Conservation (phyloP, 106 monocot genomes). For the Dactylorhiza incarnata region DNA sequence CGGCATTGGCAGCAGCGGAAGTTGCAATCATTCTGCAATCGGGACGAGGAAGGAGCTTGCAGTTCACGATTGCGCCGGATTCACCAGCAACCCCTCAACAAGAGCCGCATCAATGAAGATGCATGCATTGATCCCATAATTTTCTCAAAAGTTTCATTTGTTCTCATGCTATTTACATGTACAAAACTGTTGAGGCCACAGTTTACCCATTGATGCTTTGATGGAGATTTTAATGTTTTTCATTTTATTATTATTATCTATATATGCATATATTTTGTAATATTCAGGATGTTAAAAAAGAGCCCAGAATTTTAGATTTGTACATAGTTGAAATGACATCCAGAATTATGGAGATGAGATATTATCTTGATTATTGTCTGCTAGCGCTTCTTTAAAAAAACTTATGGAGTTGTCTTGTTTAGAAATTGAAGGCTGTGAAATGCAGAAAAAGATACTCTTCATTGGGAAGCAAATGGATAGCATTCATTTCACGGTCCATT, state of each 20-base stretch:
- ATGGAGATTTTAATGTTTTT: neutral
- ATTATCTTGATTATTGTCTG: neutral
- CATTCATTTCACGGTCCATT: too few relatives aligned
- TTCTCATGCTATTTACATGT: neutral
- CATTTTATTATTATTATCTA: neutral
- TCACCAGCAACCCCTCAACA: constrained; percentile 62
- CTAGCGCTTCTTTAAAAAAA: too few relatives aligned
- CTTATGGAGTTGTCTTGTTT: too few relatives aligned
- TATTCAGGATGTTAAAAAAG: neutral
- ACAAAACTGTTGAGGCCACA: neutral
- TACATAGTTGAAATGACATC: neutral
- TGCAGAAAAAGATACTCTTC: too few relatives aligned
- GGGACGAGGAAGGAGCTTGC: constrained; percentile 34
- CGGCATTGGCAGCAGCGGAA: constrained; percentile 60
- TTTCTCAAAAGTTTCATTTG: neutral
- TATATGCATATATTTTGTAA: neutral
- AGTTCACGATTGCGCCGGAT: constrained; percentile 64
- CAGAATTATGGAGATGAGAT: neutral
- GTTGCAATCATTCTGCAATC: constrained; percentile 71
- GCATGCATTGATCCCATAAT: neutral
- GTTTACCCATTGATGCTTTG: neutral
- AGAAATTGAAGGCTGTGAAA: too few relatives aligned
- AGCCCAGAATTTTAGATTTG: neutral
- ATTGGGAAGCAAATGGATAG: too few relatives aligned
- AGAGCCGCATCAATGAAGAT: constrained; percentile 29